These are phyloP conservation scores for Pterula multifida DNA, from an alignment of 1,284 basidiomycete genomes.

Conservation along the genomic window DNA sequence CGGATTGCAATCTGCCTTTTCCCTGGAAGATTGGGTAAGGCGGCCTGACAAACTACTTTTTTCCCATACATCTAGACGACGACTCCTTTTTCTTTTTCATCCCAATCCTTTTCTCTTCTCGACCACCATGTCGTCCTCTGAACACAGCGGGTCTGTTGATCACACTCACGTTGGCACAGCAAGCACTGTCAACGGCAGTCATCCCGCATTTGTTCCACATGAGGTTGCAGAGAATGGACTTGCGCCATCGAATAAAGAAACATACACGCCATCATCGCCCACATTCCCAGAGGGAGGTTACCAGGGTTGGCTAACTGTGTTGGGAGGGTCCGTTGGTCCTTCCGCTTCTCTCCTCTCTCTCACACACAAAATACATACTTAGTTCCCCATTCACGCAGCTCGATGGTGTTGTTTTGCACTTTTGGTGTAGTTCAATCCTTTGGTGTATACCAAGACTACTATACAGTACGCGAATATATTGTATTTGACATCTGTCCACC, in stretches of 20 bases:
- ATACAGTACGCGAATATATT: slow-evolving; percentile 17
- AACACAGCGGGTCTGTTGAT: not conserved
- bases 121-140: not conserved
- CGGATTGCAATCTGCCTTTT: no score
- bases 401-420: slow-evolving; percentile 21
- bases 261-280: slow-evolving; percentile 6
- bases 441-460: slow-evolving; percentile 36
- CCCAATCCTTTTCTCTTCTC: not conserved
- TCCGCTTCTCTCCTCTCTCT: not conserved
- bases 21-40: no score
- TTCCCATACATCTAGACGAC: no score
- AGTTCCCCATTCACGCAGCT: slow-evolving; percentile 7
- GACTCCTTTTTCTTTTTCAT: not conserved
- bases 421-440: slow-evolving; percentile 30
- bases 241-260: slow-evolving; percentile 4
- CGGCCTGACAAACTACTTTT: no score
- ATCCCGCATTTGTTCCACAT: not conserved
- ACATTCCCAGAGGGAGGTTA: slow-evolving; percentile 23
- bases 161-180: not conserved
- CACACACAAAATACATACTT: not conserved
- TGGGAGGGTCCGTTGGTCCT: slow-evolving; percentile 22
- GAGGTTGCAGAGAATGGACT: not conserved
- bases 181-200: not conserved
- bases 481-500: not conserved
- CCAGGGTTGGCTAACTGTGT: slow-evolving; percentile 25